Evolutionary conservation across 352 stramenopile species (phyloP).

Genomic region (Pythium biforme): DNA sequence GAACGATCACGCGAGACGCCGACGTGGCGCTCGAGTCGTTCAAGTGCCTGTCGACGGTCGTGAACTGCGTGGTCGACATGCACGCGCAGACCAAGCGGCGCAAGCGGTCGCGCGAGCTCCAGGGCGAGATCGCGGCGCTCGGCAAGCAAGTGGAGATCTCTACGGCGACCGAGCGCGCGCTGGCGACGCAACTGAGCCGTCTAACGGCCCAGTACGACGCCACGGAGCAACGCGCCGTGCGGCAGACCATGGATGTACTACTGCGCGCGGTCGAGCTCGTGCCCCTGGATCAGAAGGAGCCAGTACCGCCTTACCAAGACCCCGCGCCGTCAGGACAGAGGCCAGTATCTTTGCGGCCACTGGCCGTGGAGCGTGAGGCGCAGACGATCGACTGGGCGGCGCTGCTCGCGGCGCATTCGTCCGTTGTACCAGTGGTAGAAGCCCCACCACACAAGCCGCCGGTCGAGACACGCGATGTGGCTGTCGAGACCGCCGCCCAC

Average conservation of each 20-base stretch:
- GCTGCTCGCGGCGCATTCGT: not conserved
- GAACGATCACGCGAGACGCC: constrained; percentile 21
- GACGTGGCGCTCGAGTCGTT: constrained; percentile 25
- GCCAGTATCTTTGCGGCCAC: not conserved
- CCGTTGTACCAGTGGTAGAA: not conserved
- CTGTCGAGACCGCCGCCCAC: constrained; percentile 5
- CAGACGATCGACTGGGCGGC: constrained; percentile 5
- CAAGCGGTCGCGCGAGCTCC: constrained; percentile 28
- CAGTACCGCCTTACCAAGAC: not conserved
- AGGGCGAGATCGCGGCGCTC: constrained; percentile 36
- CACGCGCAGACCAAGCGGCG: constrained; percentile 28
- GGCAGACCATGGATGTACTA: constrained; percentile 48
- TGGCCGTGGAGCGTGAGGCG: not conserved
- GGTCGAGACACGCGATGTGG: constrained; percentile 5
- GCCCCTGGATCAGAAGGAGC: not conserved
- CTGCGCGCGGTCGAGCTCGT: constrained; percentile 38
- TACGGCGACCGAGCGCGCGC: constrained; percentile 29
- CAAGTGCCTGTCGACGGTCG: constrained; percentile 33
- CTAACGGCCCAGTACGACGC: constrained; percentile 25
- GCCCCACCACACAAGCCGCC: not conserved
- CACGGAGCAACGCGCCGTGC: constrained; percentile 41
- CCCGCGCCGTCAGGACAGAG: not conserved
- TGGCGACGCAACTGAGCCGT: constrained; percentile 29
- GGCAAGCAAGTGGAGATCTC: constrained; percentile 30
- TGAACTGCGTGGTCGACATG: constrained; percentile 51